Evolutionary conservation across 2,329 filamentous ascomycete genomes (phyloP).

Genomic region (Botryotinia calthae): DNA sequence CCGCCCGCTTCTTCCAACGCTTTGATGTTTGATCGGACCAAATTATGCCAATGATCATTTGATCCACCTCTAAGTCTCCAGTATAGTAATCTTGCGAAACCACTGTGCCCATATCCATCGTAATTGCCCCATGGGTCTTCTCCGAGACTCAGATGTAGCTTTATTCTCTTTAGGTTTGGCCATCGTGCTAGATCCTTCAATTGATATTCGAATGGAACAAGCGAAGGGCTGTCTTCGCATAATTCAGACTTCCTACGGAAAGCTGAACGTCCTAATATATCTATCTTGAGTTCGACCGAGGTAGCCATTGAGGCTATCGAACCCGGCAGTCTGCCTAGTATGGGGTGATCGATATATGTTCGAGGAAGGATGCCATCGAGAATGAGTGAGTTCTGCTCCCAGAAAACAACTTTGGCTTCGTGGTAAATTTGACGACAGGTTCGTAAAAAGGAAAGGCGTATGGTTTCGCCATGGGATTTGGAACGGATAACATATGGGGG

Average conservation of each 20-base stretch:
- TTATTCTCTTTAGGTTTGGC: constrained; percentile 19
- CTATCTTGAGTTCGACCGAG: constrained; percentile 17
- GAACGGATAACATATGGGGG: constrained; percentile 17
- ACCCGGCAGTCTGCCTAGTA: constrained; percentile 11
- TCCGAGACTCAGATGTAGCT: constrained; percentile 18
- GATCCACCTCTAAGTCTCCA: constrained; percentile 11
- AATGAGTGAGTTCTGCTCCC: constrained; percentile 18
- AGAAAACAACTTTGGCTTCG: constrained; percentile 17
- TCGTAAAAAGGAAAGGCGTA: constrained; percentile 19
- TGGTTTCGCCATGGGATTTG: constrained; percentile 12
- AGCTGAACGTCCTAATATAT: constrained; percentile 14
- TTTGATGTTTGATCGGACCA: constrained; percentile 13
- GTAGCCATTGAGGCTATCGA: constrained; percentile 12
- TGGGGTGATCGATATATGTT: constrained; percentile 8
- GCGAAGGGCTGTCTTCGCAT: constrained; percentile 1
- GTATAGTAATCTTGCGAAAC: constrained; percentile 18
- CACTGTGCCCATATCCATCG: constrained; percentile 18
- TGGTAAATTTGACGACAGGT: constrained; percentile 20
- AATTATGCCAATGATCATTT: constrained; percentile 17
- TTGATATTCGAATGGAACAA: constrained; percentile 20
- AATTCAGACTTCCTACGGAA: constrained; percentile 13
- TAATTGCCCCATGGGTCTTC: constrained; percentile 18
- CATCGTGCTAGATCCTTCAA: constrained; percentile 16
- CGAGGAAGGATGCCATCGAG: constrained; percentile 17
- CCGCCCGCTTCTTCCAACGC: constrained; percentile 10